Evolutionary conservation across 208 protist genomes (phyloP).

Genomic region (Acanthamoeba lenticulata): DNA sequence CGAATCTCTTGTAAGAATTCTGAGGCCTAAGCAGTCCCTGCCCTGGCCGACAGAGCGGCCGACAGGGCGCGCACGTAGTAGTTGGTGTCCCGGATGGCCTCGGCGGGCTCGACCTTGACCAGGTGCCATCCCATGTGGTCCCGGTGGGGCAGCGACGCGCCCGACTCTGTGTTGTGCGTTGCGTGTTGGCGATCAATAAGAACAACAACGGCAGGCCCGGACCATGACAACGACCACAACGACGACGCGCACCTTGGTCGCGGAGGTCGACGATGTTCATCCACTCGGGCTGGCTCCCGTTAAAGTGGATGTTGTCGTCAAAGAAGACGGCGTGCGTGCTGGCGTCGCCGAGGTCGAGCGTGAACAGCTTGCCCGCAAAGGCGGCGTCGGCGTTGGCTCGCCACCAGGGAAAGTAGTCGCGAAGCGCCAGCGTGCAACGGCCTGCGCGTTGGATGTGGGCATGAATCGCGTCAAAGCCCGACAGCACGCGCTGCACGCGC

Average conservation of each 20-base stretch:
- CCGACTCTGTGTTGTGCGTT: not conserved
- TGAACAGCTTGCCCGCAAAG: constrained; percentile 26
- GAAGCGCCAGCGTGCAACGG: not conserved
- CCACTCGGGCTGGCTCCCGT: constrained; percentile 12
- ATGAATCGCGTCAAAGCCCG: not conserved
- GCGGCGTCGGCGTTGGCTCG: not conserved
- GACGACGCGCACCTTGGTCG: not conserved
- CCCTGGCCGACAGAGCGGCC: not conserved
- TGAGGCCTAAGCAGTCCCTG: no score
- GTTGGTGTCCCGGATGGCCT: not conserved
- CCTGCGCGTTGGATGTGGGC: not conserved
- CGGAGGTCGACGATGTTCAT: constrained; percentile 50
- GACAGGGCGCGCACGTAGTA: not conserved
- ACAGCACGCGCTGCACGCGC: not conserved
- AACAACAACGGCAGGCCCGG: no score
- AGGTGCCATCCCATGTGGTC: not conserved
- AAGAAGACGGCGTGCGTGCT: constrained; percentile 12
- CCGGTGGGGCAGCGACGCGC: not conserved
- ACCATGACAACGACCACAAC: no score
- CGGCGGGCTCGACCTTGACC: not conserved
- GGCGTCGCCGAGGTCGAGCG: not conserved
- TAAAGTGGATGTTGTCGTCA: constrained; percentile 53
- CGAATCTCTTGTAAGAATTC: no score
- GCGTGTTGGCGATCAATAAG: not conserved
- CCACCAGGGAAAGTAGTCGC: constrained; percentile 51